Base-by-base conservation (phyloP, 73 alveolate genomes). In the Paramecium sonneborni region DNA sequence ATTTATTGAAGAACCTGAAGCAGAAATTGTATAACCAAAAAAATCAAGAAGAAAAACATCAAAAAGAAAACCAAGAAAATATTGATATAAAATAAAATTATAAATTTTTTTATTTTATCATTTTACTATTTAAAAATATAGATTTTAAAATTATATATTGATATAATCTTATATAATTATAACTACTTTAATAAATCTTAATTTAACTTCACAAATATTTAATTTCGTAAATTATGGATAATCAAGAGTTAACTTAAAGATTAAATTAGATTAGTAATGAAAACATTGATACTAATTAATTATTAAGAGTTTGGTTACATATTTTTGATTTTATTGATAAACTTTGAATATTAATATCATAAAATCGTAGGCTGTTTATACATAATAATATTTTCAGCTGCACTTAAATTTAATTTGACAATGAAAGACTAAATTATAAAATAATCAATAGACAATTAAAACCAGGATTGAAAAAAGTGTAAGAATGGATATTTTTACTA, bases 391-490 rank as follows among this genome's bases (percentile, higher is more conserved):
- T 9, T 79, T 1, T 39, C 90, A 39, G 41, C 44, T 10, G 41
- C 41, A 9, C 30, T 46, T 43, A 46, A 74, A 39, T 79, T 79
- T 30, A 10, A 41, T 3, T 39, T 79, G 72, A 43, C 74, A 2
- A 79, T 79, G 90, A 79, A 24, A 44, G 76, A 79, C 20, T 18
- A 46, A 43, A 5, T 20, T 35, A 35, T 35, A 1, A 24, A 14
- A 21, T 34, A 35, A 43, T 39, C 18, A n/a, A 23, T 39, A 79
- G 90, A 20, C 69, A 41, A 41, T 5, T 26, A 43, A 23, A 38
- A 41, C 90, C 90, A 38, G 90, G 90, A 6, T 79, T 79, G 20
- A 46, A 24, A n/a, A n/a, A n/a, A n/a, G n/a, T n/a, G n/a, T n/a
- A n/a, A 18, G 90, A 79, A 44, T 79, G 90, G 90, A 30, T 79